phyloP scores from a whole-genome alignment of 164 flowering plant species.

The Paratinospora sagittata region DNA sequence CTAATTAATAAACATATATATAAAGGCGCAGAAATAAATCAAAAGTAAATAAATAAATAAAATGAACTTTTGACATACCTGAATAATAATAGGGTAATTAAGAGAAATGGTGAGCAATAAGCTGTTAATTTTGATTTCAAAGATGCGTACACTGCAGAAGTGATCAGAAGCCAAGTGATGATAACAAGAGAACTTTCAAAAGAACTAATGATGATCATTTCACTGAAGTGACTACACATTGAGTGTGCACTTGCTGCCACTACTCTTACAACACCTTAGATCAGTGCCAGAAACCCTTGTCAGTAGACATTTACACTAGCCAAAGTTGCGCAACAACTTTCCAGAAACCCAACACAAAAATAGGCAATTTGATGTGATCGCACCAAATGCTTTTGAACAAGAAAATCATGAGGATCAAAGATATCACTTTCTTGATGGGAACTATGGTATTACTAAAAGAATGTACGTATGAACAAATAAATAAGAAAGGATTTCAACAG shows the following conservation, averaged over 20 bases:
- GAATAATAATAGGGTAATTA: too few species aligned
- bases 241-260: not conserved
- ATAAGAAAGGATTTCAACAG: not conserved
- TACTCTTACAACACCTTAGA: not conserved
- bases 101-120: not conserved
- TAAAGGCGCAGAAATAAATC: too few species aligned
- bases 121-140: not conserved
- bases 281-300: not conserved
- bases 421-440: too few species aligned
- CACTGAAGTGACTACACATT: not conserved
- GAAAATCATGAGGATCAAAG: not conserved
- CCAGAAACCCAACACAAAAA: not conserved
- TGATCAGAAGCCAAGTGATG: not conserved
- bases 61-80: too few species aligned
- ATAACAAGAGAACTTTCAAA: not conserved
- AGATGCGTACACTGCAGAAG: not conserved
- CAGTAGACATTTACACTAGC: not conserved
- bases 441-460: too few species aligned
- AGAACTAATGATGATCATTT: not conserved
- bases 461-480: not conserved
- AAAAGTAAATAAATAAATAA: too few species aligned
- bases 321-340: not conserved
- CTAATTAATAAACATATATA: too few species aligned
- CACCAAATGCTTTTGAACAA: not conserved
- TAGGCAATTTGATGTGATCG: not conserved